Conservation (phyloP, 2,329 filamentous ascomycete species). For the Sclerotinia subarctica region DNA sequence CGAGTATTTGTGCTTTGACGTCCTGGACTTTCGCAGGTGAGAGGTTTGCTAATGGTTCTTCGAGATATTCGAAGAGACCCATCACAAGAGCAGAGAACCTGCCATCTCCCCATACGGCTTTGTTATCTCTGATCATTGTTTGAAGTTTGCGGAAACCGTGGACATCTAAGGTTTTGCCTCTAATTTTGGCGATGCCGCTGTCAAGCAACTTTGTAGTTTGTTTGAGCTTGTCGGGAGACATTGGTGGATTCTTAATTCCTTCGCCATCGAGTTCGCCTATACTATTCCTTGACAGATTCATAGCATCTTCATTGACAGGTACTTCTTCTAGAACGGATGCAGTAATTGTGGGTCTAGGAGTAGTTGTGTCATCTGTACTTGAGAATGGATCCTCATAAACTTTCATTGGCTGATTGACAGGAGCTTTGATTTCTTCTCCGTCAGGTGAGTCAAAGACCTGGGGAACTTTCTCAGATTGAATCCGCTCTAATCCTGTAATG, state of each 20-base stretch:
- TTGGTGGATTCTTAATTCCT: constrained; percentile 27
- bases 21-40: constrained; percentile 65
- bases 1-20: constrained; percentile 70
- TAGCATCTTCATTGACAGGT: constrained; percentile 53
- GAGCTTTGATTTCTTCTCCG: constrained; percentile 37
- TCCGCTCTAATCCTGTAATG: constrained; percentile 41
- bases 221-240: constrained; percentile 52
- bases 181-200: constrained; percentile 72
- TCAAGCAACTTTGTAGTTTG: constrained; percentile 63
- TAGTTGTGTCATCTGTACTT: constrained; percentile 46
- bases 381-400: constrained; percentile 62
- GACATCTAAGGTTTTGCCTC: constrained; percentile 69
- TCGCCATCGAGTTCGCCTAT: constrained; percentile 20
- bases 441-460: constrained; percentile 44
- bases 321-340: constrained; percentile 57
- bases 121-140: constrained; percentile 66
- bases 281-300: constrained; percentile 30
- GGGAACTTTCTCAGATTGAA: constrained; percentile 34
- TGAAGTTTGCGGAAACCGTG: constrained; percentile 79
- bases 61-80: constrained; percentile 69
- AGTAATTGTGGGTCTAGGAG: constrained; percentile 46
- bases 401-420: constrained; percentile 38
- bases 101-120: constrained; percentile 60
- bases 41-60: constrained; percentile 55
- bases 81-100: constrained; percentile 66